Percentiles rank a stretch among this genome's conserved stretches.
These are phyloP conservation scores for Phlebopus sp. DNA, from an alignment of 1,284 basidiomycete genomes.

Conservation along the genomic window DNA sequence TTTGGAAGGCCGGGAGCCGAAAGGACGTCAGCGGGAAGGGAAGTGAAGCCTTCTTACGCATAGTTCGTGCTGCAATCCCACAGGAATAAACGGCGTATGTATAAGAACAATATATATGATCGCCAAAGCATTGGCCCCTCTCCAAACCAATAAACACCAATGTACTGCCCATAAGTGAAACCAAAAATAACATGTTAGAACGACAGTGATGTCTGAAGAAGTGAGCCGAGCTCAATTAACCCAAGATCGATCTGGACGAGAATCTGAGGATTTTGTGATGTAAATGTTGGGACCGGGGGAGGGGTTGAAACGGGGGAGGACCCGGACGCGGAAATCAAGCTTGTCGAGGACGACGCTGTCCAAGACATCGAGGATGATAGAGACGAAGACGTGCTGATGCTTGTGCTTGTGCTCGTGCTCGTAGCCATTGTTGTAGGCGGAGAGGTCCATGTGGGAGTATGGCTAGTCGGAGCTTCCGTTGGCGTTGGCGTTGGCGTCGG, in stretches of 20 bases:
- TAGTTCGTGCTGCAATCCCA: constrained; percentile 27
- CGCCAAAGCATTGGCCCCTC: not conserved
- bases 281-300: constrained; percentile 13
- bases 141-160: not conserved
- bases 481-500: constrained; percentile 10
- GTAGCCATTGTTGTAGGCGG: constrained; percentile 9
- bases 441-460: constrained; percentile 12
- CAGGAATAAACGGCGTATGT: constrained; percentile 14
- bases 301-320: constrained; percentile 11
- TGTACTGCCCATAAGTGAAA: not conserved
- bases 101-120: constrained; percentile 1
- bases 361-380: not conserved
- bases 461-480: constrained; percentile 9
- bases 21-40: constrained; percentile 15
- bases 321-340: constrained; percentile 1
- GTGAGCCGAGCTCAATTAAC: constrained; percentile 21
- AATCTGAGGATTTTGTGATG: constrained; percentile 18
- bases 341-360: constrained; percentile 7
- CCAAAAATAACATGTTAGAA: constrained; percentile 1
- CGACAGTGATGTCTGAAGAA: constrained; percentile 18
- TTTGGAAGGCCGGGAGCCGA: constrained; percentile 26
- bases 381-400: too few relatives aligned
- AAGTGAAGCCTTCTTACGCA: constrained; percentile 20
- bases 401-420: constrained; percentile 1
- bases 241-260: constrained; percentile 25